phyloP scores from a whole-genome alignment of 805 yeast genomes.

The Wickerhamiella spandovensis region DNA sequence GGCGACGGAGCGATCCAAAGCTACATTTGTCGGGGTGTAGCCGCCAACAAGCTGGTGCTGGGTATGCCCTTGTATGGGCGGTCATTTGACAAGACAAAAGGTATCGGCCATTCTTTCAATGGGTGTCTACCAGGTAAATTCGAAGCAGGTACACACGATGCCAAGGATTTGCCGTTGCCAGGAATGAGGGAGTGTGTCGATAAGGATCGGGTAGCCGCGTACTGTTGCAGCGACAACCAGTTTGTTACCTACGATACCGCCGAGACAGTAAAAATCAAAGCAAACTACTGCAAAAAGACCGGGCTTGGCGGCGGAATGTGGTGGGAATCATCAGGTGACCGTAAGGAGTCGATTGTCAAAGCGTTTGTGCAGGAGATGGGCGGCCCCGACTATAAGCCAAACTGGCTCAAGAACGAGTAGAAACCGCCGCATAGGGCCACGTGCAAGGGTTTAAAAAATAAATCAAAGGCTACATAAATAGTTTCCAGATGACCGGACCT shows the following conservation, averaged over 20 bases:
- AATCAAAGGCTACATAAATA: background rate
- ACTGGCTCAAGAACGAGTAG: background rate
- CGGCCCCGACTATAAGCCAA: background rate
- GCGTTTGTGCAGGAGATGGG: conserved; percentile 8
- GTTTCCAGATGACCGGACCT: too few relatives aligned
- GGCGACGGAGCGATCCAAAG: conserved; percentile 36
- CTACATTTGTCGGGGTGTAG: conserved; percentile 33
- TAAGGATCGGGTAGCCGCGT: conserved; percentile 38
- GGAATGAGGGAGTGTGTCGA: conserved; percentile 40
- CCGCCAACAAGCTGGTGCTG: conserved; percentile 41
- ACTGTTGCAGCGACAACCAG: conserved; percentile 31
- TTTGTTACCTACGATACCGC: conserved; percentile 57
- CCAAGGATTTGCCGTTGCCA: conserved; percentile 39
- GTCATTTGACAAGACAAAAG: conserved; percentile 32
- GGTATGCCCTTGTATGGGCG: conserved; percentile 89
- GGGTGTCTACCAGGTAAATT: conserved; percentile 32
- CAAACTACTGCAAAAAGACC: conserved; percentile 36
- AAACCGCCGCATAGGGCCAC: too few relatives aligned
- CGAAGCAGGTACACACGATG: conserved; percentile 40
- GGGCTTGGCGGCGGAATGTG: conserved; percentile 76
- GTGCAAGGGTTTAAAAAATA: too few relatives aligned
- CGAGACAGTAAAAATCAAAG: conserved; percentile 41
- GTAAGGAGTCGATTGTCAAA: conserved; percentile 16
- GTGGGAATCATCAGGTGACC: conserved; percentile 89
- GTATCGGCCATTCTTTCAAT: conserved; percentile 31